phyloP scores from a whole-genome alignment of 768 basidiomycete genomes.

The Crepidotus variabilis region DNA sequence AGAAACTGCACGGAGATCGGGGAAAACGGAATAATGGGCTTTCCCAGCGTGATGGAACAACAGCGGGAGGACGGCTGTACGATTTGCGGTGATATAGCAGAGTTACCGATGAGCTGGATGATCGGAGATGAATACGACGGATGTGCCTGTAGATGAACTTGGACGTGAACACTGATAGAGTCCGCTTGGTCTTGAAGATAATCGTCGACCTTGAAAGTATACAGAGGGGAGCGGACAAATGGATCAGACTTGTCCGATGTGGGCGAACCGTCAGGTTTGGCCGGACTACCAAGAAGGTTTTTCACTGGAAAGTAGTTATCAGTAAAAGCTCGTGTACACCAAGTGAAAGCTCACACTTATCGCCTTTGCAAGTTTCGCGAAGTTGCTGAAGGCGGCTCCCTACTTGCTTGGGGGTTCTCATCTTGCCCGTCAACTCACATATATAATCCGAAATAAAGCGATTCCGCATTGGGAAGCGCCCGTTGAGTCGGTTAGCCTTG shows the following conservation, averaged over 20 bases:
- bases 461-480: constrained; percentile 75
- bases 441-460: constrained; percentile 78
- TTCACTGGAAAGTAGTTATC: background rate
- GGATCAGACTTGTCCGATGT: background rate
- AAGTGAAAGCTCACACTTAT: constrained; percentile 23
- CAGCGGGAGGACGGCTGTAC: constrained; percentile 17
- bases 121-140: background rate
- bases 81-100: constrained; percentile 12
- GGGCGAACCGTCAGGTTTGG: background rate
- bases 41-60: background rate
- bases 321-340: background rate
- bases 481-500: constrained; percentile 57
- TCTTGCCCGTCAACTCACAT: constrained; percentile 56
- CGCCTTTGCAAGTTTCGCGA: constrained; percentile 60
- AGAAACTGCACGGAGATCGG: constrained; percentile 38
- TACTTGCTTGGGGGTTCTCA: constrained; percentile 72
- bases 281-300: background rate
- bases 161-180: constrained; percentile 18
- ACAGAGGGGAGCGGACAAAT: background rate
- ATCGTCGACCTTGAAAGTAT: background rate
- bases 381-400: constrained; percentile 78
- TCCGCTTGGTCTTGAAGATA: background rate
- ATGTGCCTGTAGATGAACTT: constrained; percentile 15
- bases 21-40: constrained; percentile 4
- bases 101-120: constrained; percentile 16